Evolutionary conservation across 2,329 filamentous ascomycete genomes (phyloP), one percentile per base, ranked within the genome.

Genomic region (Cladosporium colombiae): DNA sequence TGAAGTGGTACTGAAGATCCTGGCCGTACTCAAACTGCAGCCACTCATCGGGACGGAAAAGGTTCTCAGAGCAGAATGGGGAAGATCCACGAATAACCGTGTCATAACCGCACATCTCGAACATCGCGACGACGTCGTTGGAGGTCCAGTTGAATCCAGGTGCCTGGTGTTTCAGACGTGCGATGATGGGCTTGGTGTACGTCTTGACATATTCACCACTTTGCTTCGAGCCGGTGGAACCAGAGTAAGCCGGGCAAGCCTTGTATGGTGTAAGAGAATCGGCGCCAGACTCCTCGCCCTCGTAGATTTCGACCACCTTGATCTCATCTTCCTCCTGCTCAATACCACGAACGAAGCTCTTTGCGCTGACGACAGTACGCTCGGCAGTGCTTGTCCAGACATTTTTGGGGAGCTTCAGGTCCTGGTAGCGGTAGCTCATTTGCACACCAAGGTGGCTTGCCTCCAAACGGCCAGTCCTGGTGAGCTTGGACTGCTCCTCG

Each of bases 91-190:
- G 86, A 68, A 91, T 89, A 71, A 91, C 88, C 3, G 84, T 87
- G 71, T 91, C 89, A 66, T 89, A 91, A 4, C 87, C 89, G 70
- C 89, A 91, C n/a, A 90, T 80, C 70, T 91, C 90, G 0, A 88
- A 87, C 59, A 91, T 87, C 40, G 84, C 88, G 62, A 88, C 85
- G 16, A 91, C 81, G 70, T 91, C 88, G 58, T 82, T 79, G 25
- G 81, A 76, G 0, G 86, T 89, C 76, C 90, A 89, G 77, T 89
- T 87, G 76, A 91, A 89, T 0, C 73, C 78, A 0, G 82, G 84
- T 2, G 81, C 86, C 18, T 82, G 77, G 27, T 79, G 76, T 50
- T 84, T 84, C 68, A 87, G 78, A 16, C 88, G 83, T 0, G 81
- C 82, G n/a, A 85, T 79, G 62, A 90, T 88, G 2, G 87, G 85